Evolutionary conservation across 1,139 yeast species (phyloP).

Genomic region (Blastobotrys malaysiensis): DNA sequence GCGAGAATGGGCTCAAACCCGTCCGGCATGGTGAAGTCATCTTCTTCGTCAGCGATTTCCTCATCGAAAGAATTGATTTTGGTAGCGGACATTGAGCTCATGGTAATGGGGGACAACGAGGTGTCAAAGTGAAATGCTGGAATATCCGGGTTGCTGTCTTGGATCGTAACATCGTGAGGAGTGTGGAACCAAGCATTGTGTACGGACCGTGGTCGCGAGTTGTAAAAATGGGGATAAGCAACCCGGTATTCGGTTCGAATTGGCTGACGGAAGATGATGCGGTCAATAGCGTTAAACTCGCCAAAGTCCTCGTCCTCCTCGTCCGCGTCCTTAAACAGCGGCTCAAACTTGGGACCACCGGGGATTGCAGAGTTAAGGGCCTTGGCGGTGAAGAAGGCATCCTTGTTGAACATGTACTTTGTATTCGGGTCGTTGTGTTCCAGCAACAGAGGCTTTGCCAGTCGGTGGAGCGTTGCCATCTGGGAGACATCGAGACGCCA

Average conservation of each 20-base stretch:
- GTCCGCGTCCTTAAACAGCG: slow-evolving; percentile 61
- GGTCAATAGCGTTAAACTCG: slow-evolving; percentile 83
- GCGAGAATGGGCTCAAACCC: slow-evolving; percentile 45
- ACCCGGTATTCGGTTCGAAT: slow-evolving; percentile 78
- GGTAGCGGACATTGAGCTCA: slow-evolving; percentile 32
- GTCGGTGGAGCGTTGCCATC: slow-evolving; percentile 60
- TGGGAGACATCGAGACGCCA: slow-evolving; percentile 64
- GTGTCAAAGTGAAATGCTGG: slow-evolving; percentile 56
- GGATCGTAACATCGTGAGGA: slow-evolving; percentile 48
- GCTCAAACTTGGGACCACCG: slow-evolving; percentile 96
- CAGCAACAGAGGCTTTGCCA: slow-evolving; percentile 65
- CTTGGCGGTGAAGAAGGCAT: slow-evolving; percentile 82
- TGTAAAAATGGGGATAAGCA: slow-evolving; percentile 81
- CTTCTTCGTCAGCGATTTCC: slow-evolving; percentile 35
- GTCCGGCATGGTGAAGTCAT: slow-evolving; percentile 35
- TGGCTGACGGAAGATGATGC: slow-evolving; percentile 74
- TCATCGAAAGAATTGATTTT: slow-evolving; percentile 25
- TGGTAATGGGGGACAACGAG: slow-evolving; percentile 51
- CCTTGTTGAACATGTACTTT: slow-evolving; percentile 65
- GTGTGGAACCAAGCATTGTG: slow-evolving; percentile 55
- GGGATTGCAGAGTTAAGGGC: slow-evolving; percentile 83
- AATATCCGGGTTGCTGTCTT: slow-evolving; percentile 45
- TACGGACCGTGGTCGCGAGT: slow-evolving; percentile 68
- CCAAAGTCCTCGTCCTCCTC: slow-evolving; percentile 72
- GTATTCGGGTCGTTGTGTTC: slow-evolving; percentile 51